Evolutionary conservation across 805 yeast species (phyloP).

Genomic region (Ogataea neopini): DNA sequence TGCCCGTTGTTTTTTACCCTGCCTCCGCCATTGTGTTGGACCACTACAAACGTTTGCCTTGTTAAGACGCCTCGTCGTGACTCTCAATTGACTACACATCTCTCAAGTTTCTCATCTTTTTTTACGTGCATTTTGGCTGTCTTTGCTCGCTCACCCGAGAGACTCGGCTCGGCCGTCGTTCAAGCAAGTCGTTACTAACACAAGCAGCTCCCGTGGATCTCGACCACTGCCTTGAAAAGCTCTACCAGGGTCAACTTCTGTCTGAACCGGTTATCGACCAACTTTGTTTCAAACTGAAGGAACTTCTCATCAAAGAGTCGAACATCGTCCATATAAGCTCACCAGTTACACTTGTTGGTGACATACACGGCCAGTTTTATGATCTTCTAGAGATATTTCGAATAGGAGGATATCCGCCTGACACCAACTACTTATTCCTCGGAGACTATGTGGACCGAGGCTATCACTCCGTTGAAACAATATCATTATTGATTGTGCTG

Average conservation of each 20-base stretch:
- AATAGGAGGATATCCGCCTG: slow-evolving; percentile 92
- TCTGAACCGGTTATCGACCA: slow-evolving; percentile 73
- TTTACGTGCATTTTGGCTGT: no score
- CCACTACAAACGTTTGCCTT: no score
- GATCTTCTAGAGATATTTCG: slow-evolving; percentile 89
- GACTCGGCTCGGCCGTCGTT: no score
- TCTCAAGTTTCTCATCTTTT: no score
- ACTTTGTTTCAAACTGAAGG: slow-evolving; percentile 79
- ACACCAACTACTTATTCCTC: slow-evolving; percentile 86
- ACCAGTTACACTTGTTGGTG: slow-evolving; percentile 96
- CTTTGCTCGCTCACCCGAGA: no score
- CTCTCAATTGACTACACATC: neutral
- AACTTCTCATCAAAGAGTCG: slow-evolving; percentile 73
- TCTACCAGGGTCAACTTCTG: slow-evolving; percentile 62
- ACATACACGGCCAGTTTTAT: slow-evolving; percentile 96
- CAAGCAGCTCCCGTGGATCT: slow-evolving; percentile 44
- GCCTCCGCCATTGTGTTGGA: no score
- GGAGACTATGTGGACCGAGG: slow-evolving; percentile 99
- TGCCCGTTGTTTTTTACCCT: no score
- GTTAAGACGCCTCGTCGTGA: no score
- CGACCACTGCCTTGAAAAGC: slow-evolving; percentile 68
- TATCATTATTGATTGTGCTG: slow-evolving; percentile 74
- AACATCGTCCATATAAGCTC: slow-evolving; percentile 82
- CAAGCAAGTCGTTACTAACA: neutral
- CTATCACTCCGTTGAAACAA: slow-evolving; percentile 90